Evolutionary conservation across 768 basidiomycete genomes (phyloP).

Genomic region (Trametes maxima): DNA sequence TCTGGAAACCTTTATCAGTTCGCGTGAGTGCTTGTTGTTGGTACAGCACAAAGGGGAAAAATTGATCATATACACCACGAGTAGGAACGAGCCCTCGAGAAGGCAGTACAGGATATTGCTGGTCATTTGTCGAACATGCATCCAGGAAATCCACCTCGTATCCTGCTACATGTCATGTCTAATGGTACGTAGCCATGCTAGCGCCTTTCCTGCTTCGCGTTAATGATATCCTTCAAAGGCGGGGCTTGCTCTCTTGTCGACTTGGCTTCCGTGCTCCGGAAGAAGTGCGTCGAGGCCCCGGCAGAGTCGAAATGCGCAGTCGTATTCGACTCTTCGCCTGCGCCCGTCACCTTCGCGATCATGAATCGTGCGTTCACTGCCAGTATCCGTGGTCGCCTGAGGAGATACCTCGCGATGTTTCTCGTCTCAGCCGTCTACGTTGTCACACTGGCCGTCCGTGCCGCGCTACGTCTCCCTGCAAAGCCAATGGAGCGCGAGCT

Average conservation of each 20-base stretch:
- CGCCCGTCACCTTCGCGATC: not conserved
- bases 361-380: constrained; percentile 23
- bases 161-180: constrained; percentile 7
- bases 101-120: not conserved
- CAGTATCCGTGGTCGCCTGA: constrained; percentile 1
- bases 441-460: not conserved
- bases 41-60: too few relatives aligned
- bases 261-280: not conserved
- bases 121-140: too few relatives aligned
- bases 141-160: not conserved
- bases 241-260: not conserved
- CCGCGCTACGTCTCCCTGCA: not conserved
- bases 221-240: not conserved
- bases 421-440: not conserved
- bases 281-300: not conserved
- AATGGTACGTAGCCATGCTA: not conserved
- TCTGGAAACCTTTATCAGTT: too few relatives aligned
- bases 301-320: constrained; percentile 8
- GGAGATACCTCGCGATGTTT: constrained; percentile 2
- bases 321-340: constrained; percentile 26
- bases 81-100: not conserved
- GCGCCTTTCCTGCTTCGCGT: not conserved
- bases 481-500: constrained; percentile 1
- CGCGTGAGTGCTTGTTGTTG: not conserved
- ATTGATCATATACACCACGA: not conserved